Base-by-base conservation (phyloP, 345 rosid genomes). In the Rhizophora apiculata region DNA sequence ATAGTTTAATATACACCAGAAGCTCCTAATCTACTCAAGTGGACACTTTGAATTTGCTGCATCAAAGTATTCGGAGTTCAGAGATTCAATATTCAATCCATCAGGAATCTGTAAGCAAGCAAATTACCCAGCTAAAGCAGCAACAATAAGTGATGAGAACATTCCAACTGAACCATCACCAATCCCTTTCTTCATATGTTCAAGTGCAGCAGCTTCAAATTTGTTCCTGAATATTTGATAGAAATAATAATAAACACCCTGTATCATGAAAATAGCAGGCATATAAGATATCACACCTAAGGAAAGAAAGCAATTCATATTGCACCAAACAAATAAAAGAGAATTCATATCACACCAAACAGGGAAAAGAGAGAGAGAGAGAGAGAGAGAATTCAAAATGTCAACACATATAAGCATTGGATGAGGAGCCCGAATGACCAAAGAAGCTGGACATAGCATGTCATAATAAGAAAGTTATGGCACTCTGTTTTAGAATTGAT, bases 171-270 rank as follows among this genome's bases (percentile, higher is more conserved):
- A 77, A 75, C 99, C 99, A 72, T 92, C 98, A 75, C 97, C 98
- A 60, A 89, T 60, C 53, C 98, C 99, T 63, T 73, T 81, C 81
- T 74, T 84, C 74, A 63, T 86, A 37, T 34, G 79, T 62, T 75
- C 83, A 68, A 83, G 82, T 36, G 98, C 98, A 48, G 80, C 72
- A 70, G 83, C 78, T 85, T 87, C 96, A 70, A 88, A 98, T 82
- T 78, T 92, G 82, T 76, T 88, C 93, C 98, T 89, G 81, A 96
- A 92, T 84, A 96, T 89, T 96, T 96, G 97, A 89, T 92, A 96
- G 88, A 96, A 92, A 89, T 90, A 96, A 78, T 92, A 96, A 78
- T 92, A 96, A 82, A 96, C 99, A 81, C 98, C 99, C 99, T 92
- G 90, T 79, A 78, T 64, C 85, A 91, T 71, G 76, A 77, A 84